Percentiles rank a stretch among this genome's conserved stretches.
Conservation (phyloP, 108 stramenopile genomes). For the Cyclotella sp. region DNA sequence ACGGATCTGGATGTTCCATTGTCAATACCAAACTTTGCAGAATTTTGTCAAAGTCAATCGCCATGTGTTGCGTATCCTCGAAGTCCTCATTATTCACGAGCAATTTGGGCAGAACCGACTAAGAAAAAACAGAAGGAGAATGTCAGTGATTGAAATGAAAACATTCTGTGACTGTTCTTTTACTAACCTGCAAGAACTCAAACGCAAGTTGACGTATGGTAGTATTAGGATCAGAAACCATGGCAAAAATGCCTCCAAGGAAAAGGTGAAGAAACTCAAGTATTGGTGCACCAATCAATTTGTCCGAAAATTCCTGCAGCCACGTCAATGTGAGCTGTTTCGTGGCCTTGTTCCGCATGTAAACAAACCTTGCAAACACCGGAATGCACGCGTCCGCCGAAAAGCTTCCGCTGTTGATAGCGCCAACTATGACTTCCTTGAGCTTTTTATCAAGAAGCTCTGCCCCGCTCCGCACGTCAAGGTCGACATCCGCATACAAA, state of each 20-base stretch:
- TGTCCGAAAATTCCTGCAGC: conserved; percentile 83
- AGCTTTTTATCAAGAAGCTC: conserved; percentile 84
- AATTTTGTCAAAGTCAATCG: conserved; percentile 89
- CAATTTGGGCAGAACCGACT: conserved; percentile 83
- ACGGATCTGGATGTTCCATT: conserved; percentile 92
- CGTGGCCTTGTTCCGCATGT: conserved; percentile 90
- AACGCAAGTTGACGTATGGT: conserved; percentile 85
- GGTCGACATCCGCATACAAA: conserved; percentile 85
- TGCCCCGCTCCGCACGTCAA: conserved; percentile 81
- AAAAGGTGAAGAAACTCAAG: conserved; percentile 85
- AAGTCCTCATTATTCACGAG: conserved; percentile 69
- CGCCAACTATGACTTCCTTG: conserved; percentile 84
- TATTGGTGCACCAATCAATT: conserved; percentile 85
- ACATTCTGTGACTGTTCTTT: not conserved
- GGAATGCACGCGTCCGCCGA: conserved; percentile 86
- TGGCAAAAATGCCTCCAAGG: conserved; percentile 85
- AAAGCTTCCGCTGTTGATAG: conserved; percentile 81
- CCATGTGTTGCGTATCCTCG: conserved; percentile 65
- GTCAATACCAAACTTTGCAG: conserved; percentile 82
- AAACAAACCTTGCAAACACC: conserved; percentile 87
- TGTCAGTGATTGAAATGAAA: not conserved
- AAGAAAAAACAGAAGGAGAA: not conserved
- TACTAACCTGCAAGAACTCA: conserved; percentile 67
- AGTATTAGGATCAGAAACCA: conserved; percentile 84
- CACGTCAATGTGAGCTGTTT: conserved; percentile 85